These are phyloP conservation scores for Lepraria neglecta DNA, from an alignment of 495 filamentous ascomycete species.

Conservation along the genomic window DNA sequence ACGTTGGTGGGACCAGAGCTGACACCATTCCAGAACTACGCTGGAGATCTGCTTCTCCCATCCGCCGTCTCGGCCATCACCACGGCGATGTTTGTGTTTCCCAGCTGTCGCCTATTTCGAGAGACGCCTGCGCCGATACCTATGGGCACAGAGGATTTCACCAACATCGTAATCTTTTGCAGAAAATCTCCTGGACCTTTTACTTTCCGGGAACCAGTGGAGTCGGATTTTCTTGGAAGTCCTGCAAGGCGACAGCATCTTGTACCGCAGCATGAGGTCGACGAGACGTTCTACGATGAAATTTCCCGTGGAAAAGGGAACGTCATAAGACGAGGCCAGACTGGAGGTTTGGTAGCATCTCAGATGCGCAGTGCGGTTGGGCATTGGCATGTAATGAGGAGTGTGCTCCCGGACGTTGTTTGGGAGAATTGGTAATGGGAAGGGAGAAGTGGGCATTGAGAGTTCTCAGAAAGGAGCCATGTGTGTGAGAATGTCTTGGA, in stretches of 20 bases:
- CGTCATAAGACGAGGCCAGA: constrained; percentile 52
- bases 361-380: constrained; percentile 68
- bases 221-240: constrained; percentile 65
- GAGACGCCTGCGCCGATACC: constrained; percentile 42
- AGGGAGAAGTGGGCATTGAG: not conserved
- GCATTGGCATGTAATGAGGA: constrained; percentile 90
- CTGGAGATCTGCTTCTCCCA: constrained; percentile 76
- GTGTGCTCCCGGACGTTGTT: constrained; percentile 65
- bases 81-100: constrained; percentile 67
- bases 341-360: constrained; percentile 55
- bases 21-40: constrained; percentile 67
- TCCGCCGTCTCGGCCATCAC: constrained; percentile 63
- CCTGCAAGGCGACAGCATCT: constrained; percentile 61
- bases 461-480: not conserved
- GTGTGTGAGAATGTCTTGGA: no score
- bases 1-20: not conserved
- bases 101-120: constrained; percentile 74
- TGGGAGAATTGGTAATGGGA: constrained; percentile 79
- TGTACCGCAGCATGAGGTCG: constrained; percentile 66
- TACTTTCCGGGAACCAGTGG: constrained; percentile 59
- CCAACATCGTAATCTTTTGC: constrained; percentile 76
- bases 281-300: constrained; percentile 38
- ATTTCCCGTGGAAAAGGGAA: constrained; percentile 37
- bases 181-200: constrained; percentile 43
- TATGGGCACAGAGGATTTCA: constrained; percentile 52